Evolutionary conservation across 306 rosid species (phyloP).

Genomic region (Begonia loranthoides): DNA sequence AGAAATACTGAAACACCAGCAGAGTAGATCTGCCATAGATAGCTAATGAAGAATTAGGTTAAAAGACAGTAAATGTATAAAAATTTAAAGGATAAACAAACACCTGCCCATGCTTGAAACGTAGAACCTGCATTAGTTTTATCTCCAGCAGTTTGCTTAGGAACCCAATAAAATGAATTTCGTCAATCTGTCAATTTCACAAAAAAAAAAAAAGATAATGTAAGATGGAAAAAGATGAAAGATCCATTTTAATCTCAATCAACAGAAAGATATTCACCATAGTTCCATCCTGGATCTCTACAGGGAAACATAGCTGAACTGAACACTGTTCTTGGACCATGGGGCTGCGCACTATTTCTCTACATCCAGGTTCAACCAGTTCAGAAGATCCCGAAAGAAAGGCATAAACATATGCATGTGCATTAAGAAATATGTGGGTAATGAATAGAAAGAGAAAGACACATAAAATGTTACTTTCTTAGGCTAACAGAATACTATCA

Average conservation of each 20-base stretch:
- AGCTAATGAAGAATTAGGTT: conserved; percentile 16
- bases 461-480: conserved; percentile 9
- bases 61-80: conserved; percentile 8
- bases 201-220: conserved; percentile 5
- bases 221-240: conserved; percentile 9
- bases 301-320: conserved; percentile 88
- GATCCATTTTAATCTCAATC: conserved; percentile 1
- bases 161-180: conserved; percentile 77
- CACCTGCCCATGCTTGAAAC: conserved; percentile 93
- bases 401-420: neutral
- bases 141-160: conserved; percentile 93
- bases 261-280: conserved; percentile 33
- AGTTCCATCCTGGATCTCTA: conserved; percentile 73
- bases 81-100: conserved; percentile 9
- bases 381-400: conserved; percentile 9
- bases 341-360: conserved; percentile 83
- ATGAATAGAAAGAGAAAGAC: conserved; percentile 6
- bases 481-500: neutral
- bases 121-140: conserved; percentile 83
- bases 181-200: conserved; percentile 59
- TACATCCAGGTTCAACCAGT: conserved; percentile 28
- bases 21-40: conserved; percentile 61
- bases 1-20: conserved; percentile 81
- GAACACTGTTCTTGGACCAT: conserved; percentile 98
- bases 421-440: neutral